Evolutionary conservation across 1,139 yeast species (phyloP).

Genomic region (Saccharomyces hybrid): DNA sequence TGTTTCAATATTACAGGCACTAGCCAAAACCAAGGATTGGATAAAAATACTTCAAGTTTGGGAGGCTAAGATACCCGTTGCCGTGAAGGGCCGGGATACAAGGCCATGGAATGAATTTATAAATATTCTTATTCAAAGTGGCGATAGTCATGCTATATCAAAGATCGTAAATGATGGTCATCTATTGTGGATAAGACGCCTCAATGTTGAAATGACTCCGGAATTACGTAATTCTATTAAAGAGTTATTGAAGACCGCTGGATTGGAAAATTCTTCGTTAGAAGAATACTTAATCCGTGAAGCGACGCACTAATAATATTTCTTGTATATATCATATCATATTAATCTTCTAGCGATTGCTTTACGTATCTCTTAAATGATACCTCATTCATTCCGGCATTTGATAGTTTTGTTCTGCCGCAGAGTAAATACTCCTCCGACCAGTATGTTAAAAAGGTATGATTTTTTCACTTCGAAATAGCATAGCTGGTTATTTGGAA

Average conservation of each 20-base stretch:
- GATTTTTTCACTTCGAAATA: too few species aligned
- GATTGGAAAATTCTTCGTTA: background rate
- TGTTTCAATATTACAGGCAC: conserved; percentile 12
- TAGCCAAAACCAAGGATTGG: conserved; percentile 19
- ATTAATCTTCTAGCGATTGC: background rate
- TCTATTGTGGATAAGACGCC: conserved; percentile 23
- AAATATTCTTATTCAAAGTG: conserved; percentile 12
- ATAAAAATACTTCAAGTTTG: conserved; percentile 19
- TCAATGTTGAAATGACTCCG: conserved; percentile 15
- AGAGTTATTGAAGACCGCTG: background rate
- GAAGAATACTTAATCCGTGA: background rate
- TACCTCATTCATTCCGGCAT: too few species aligned
- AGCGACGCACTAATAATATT: background rate
- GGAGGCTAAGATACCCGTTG: conserved; percentile 12
- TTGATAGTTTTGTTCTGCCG: too few species aligned
- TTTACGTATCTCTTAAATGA: too few species aligned
- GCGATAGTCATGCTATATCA: conserved; percentile 11
- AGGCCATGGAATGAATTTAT: conserved; percentile 26
- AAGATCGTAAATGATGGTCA: conserved; percentile 21
- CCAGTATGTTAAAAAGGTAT: too few species aligned
- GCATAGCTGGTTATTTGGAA: too few species aligned
- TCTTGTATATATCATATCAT: background rate
- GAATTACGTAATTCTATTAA: conserved; percentile 7
- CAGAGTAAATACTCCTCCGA: too few species aligned
- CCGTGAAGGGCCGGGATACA: conserved; percentile 14